phyloP scores from a whole-genome alignment of 2,329 filamentous ascomycete genomes.

The Sporothrix pallida region DNA sequence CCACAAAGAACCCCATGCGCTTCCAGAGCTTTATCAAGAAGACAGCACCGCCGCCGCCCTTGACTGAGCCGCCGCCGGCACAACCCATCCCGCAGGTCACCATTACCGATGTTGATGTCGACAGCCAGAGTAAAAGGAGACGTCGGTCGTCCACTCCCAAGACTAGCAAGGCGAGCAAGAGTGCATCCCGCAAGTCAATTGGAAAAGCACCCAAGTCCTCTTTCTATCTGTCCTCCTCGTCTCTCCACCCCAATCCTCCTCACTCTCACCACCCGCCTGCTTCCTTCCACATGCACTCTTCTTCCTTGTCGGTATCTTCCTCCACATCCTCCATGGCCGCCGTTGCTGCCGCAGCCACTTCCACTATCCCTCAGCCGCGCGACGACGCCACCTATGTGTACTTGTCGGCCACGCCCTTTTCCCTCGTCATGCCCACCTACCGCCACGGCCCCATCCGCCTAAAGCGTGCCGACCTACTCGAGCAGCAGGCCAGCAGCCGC shows the following conservation, averaged over 20 bases:
- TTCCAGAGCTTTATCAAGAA: slow-evolving; percentile 31
- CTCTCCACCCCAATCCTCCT: not conserved
- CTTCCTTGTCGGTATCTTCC: not conserved
- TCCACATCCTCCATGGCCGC: slow-evolving; percentile 23
- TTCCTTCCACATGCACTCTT: not conserved
- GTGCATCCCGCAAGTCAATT: not conserved
- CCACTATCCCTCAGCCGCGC: slow-evolving; percentile 27
- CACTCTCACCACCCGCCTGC: not conserved
- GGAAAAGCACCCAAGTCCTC: slow-evolving; percentile 17
- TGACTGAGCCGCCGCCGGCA: not conserved
- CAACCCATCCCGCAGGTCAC: slow-evolving; percentile 52
- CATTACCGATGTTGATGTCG: slow-evolving; percentile 37
- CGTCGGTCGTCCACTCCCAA: not conserved
- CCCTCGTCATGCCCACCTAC: slow-evolving; percentile 56
- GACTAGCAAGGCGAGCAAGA: not conserved
- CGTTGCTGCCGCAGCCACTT: not conserved
- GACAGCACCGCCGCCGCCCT: slow-evolving; percentile 26
- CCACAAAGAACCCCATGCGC: slow-evolving; percentile 43
- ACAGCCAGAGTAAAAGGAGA: slow-evolving; percentile 23
- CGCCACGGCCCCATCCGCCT: slow-evolving; percentile 63
- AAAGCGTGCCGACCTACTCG: slow-evolving; percentile 49
- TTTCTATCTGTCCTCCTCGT: slow-evolving; percentile 1
- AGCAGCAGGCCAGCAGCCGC: slow-evolving; percentile 35
- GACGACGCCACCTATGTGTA: slow-evolving; percentile 49
- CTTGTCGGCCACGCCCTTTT: slow-evolving; percentile 56